Conservation (phyloP, 2,329 filamentous ascomycete genomes). For the Claviceps spartinae region DNA sequence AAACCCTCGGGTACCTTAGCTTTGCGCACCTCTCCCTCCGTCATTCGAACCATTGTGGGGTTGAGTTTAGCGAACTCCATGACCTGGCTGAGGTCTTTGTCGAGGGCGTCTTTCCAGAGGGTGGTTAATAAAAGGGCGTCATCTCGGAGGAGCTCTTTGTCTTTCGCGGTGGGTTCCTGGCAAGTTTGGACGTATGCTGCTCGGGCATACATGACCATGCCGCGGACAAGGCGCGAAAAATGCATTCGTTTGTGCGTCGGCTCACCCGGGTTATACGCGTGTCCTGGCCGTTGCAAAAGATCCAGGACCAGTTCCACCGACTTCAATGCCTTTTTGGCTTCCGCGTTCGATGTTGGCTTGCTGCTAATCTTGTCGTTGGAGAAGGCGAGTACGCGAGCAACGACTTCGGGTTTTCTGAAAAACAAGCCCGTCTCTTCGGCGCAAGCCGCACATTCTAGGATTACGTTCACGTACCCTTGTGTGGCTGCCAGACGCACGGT, state of each 20-base stretch:
- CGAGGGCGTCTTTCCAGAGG: constrained; percentile 13
- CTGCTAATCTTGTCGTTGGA: constrained; percentile 26
- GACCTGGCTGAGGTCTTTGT: constrained; percentile 10
- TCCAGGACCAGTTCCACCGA: constrained; percentile 36
- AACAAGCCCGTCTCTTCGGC: constrained; percentile 31
- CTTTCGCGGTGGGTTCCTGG: constrained; percentile 11
- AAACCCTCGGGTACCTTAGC: constrained; percentile 8
- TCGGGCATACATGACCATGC: constrained; percentile 17
- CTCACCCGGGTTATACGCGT: constrained; percentile 14
- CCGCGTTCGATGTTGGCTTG: constrained; percentile 16
- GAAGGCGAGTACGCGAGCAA: constrained; percentile 15
- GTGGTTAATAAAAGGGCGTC: constrained; percentile 15
- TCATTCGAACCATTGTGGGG: constrained; percentile 8
- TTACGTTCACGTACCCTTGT: constrained; percentile 27
- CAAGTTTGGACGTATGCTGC: constrained; percentile 14
- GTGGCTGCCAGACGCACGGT: constrained; percentile 28
- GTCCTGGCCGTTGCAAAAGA: constrained; percentile 30
- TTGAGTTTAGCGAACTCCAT: constrained; percentile 15
- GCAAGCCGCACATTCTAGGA: constrained; percentile 38
- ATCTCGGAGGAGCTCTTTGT: constrained; percentile 15
- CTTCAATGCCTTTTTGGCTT: constrained; percentile 26
- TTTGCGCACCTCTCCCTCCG: not conserved
- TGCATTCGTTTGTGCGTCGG: constrained; percentile 11
- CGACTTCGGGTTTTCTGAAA: constrained; percentile 27
- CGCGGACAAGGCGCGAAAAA: constrained; percentile 16